Percentiles rank a stretch among this genome's conserved stretches.
These are phyloP conservation scores for Candida coquimbonensis DNA, from an alignment of 805 yeast species.

Conservation along the genomic window DNA sequence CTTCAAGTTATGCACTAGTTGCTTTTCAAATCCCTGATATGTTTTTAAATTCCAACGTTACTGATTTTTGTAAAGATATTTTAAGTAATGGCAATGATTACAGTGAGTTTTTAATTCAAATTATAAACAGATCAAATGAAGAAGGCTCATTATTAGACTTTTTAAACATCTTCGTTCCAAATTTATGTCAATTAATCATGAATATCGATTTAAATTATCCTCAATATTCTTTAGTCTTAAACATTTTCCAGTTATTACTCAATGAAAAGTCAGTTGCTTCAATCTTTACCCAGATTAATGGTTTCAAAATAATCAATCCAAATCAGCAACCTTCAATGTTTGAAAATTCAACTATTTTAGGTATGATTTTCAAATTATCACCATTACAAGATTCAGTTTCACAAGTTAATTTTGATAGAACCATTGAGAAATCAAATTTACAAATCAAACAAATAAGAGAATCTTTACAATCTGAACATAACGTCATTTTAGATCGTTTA, in stretches of 20 bases:
- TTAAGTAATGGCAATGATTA: conserved; percentile 23
- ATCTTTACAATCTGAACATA: conserved; percentile 59
- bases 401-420: conserved; percentile 35
- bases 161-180: conserved; percentile 39
- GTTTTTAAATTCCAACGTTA: conserved; percentile 25
- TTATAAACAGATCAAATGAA: conserved; percentile 52
- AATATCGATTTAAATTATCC: conserved; percentile 41
- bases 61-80: conserved; percentile 24
- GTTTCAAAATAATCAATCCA: conserved; percentile 39
- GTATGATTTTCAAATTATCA: conserved; percentile 69
- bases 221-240: conserved; percentile 44
- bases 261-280: conserved; percentile 56
- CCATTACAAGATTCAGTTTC: conserved; percentile 56
- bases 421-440: conserved; percentile 27
- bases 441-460: conserved; percentile 47
- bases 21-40: conserved; percentile 61
- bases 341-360: conserved; percentile 62
- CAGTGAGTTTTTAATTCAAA: conserved; percentile 46
- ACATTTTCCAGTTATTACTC: conserved; percentile 51
- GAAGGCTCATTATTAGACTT: conserved; percentile 62
- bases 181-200: conserved; percentile 30
- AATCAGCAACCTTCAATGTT: conserved; percentile 41
- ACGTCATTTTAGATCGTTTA: conserved; percentile 50
- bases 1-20: conserved; percentile 59
- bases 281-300: conserved; percentile 47